These are phyloP conservation scores for Quaeritorhiza haematococci DNA, from an alignment of 371 early-diverging fungal genomes.

Conservation along the genomic window DNA sequence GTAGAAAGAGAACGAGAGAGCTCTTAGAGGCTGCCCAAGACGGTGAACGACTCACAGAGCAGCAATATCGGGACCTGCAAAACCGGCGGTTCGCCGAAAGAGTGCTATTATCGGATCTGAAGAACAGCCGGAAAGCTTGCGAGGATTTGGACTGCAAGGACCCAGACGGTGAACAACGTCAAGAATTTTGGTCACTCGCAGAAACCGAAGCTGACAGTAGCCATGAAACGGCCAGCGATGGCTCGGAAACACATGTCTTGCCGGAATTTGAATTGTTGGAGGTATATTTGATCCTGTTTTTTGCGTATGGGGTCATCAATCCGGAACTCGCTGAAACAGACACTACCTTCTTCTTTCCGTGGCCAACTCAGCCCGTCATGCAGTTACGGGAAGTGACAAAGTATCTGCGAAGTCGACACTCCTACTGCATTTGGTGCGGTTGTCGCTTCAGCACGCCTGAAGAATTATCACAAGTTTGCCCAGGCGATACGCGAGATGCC, in stretches of 20 bases:
- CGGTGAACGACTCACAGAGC: constrained; percentile 14
- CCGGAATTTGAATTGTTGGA: constrained; percentile 11
- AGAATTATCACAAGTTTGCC: constrained; percentile 52
- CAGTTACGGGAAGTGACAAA: constrained; percentile 38
- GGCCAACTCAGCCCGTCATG: constrained; percentile 28
- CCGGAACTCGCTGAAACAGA: not conserved
- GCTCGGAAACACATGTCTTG: not conserved
- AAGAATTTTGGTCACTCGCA: constrained; percentile 12
- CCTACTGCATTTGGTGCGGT: constrained; percentile 67
- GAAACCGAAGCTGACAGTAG: constrained; percentile 16
- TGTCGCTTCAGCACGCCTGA: constrained; percentile 41
- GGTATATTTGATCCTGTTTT: constrained; percentile 11
- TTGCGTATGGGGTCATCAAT: not conserved
- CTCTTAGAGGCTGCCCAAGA: constrained; percentile 23
- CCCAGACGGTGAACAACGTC: constrained; percentile 24
- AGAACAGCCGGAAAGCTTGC: constrained; percentile 34
- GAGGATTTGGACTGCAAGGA: constrained; percentile 42
- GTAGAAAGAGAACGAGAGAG: not conserved
- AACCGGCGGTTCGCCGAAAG: constrained; percentile 31
- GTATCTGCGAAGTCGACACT: constrained; percentile 47
- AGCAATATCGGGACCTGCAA: constrained; percentile 35
- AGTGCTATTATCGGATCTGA: constrained; percentile 19
- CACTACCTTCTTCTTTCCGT: not conserved
- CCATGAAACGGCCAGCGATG: constrained; percentile 16
- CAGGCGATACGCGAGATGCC: constrained; percentile 56